Base-by-base conservation (phyloP, 1,139 yeast genomes). In the Suhomyces yuchorum region DNA sequence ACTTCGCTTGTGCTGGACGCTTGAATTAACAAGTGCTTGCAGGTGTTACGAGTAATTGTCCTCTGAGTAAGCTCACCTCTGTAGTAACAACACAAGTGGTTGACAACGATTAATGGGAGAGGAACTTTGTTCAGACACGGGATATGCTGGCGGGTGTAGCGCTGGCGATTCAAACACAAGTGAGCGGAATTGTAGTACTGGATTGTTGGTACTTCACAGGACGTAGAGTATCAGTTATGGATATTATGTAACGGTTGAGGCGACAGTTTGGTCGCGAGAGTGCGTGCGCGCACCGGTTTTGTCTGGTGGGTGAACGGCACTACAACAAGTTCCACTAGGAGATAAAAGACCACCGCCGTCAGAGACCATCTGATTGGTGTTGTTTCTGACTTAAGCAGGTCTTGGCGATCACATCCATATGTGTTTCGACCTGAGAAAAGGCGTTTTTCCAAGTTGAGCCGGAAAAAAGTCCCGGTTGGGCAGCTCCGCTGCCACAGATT, bases 401-500 rank as follows among this genome's bases (percentile, higher is more conserved):
- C 18, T 30, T 15, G 9, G 8, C 6, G 34, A 30, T 30, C 18
- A 14, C 3, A 15, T 14, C 11, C 18, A 15, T 30, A 8, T 8
- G 34, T 8, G n/a, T 37, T 14, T 5, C 18, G n/a, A 8, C n/a
- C 9, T 9, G 4, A 37, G 9, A 2, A 8, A 34, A 17, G 8
- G 33, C 14, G 30, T 39, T 39, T 19, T 8, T 33, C 30, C 22
- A 4, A 14, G 23, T 30, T 19, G 6, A 11, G 22, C 28, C 23
- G 22, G 32, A 22, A 33, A 23, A 23, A 28, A 15, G 20, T 8
- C 15, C 15, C 17, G 30, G 37, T 18, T 22, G 15, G 24, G 26
- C 17, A 22, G 37, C 23, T 11, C 18, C 26, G 40, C 37, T 11
- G 44, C 34, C 15, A 33, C 34, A 42, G 40, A 46, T 36, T 40